Percentiles rank a stretch among this genome's conserved stretches.
Conservation (phyloP, 371 early-diverging fungal species). For the Encephalitozoon intestinalis region DNA sequence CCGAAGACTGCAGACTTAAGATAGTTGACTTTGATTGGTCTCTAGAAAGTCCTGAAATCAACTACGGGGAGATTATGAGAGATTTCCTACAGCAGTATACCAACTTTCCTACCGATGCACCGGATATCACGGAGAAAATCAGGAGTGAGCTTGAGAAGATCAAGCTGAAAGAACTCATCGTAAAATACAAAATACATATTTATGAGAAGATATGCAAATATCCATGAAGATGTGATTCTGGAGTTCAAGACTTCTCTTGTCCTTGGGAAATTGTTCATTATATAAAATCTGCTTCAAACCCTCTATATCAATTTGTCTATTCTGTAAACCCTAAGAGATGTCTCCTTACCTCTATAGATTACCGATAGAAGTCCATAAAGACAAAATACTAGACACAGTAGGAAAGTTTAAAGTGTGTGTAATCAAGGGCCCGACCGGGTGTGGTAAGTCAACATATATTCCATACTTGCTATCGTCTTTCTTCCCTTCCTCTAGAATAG, state of each 20-base stretch:
- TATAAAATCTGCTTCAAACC: not conserved
- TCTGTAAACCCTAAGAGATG: not conserved
- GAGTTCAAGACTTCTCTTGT: not conserved
- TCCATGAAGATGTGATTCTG: not conserved
- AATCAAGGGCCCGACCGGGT: slow-evolving; percentile 61
- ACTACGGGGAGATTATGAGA: not conserved
- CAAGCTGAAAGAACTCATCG: not conserved
- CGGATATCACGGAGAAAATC: not conserved
- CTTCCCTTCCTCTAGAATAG: slow-evolving; percentile 19
- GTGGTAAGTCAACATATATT: slow-evolving; percentile 61
- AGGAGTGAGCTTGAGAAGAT: not conserved
- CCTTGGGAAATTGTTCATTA: not conserved
- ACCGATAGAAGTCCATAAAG: slow-evolving; percentile 50
- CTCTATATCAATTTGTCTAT: not conserved
- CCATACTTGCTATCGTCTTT: slow-evolving; percentile 46
- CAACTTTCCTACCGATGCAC: not conserved
- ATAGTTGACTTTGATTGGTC: not conserved
- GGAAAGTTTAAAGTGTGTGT: slow-evolving; percentile 42
- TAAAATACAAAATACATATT: not conserved
- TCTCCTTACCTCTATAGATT: slow-evolving; percentile 22
- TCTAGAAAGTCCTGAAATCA: not conserved
- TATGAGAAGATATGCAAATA: not conserved
- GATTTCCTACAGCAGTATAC: not conserved
- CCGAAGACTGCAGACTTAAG: not conserved
- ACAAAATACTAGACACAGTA: slow-evolving; percentile 49